Conservation (phyloP, 2,329 filamentous ascomycete genomes). For the Didymella arachidicola region DNA sequence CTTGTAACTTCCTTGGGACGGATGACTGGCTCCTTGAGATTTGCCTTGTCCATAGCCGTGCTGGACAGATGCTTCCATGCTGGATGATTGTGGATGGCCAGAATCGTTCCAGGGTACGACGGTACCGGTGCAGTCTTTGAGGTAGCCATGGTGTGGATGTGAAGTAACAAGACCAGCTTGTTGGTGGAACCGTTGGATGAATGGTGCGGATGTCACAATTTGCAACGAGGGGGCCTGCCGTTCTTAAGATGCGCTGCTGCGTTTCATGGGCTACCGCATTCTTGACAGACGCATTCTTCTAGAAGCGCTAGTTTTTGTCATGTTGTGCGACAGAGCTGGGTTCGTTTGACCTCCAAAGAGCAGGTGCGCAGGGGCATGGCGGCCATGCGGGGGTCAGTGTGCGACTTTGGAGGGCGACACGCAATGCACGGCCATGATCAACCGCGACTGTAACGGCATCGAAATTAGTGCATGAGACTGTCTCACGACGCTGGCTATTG, state of each 20-base stretch:
- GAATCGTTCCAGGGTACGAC: constrained; percentile 14
- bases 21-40: constrained; percentile 6
- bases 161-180: constrained; percentile 12
- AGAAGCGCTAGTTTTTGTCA: constrained; percentile 11
- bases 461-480: constrained; percentile 18
- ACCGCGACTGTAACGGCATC: constrained; percentile 12
- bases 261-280: constrained; percentile 16
- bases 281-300: constrained; percentile 6
- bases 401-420: neutral
- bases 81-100: constrained; percentile 13
- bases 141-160: constrained; percentile 5
- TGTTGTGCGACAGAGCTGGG: constrained; percentile 19
- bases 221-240: constrained; percentile 10
- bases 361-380: constrained; percentile 12
- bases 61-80: constrained; percentile 18
- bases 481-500: constrained; percentile 13
- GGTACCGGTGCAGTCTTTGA: constrained; percentile 12
- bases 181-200: constrained; percentile 2
- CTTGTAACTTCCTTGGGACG: constrained; percentile 3
- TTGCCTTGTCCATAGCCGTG: constrained; percentile 12
- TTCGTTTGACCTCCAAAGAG: constrained; percentile 8
- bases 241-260: constrained; percentile 15
- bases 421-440: constrained; percentile 14
- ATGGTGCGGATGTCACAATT: constrained; percentile 12
- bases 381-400: constrained; percentile 8